phyloP scores from a whole-genome alignment of 345 rosid genomes.

The Eucalyptus pumila region DNA sequence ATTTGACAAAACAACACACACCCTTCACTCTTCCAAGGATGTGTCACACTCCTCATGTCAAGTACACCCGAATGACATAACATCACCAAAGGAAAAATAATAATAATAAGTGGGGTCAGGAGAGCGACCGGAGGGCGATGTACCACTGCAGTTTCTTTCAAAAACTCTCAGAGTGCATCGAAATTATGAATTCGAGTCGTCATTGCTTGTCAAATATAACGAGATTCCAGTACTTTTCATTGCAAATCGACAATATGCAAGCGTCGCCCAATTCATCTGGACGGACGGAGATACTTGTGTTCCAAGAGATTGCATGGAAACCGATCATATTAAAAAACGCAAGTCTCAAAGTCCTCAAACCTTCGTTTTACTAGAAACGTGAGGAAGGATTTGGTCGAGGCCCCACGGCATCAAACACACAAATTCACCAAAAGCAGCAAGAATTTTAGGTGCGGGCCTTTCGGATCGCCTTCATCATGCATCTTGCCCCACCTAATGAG shows the following conservation, averaged over 20 bases:
- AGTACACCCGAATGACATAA: not conserved
- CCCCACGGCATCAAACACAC: not conserved
- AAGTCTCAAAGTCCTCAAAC: not conserved
- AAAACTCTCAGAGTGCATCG: not conserved
- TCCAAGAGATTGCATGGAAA: not conserved
- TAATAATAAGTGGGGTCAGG: not conserved
- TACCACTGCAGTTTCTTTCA: not conserved
- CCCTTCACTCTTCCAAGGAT: not conserved
- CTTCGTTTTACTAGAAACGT: not conserved
- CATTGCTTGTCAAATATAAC: not conserved
- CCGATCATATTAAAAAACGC: not conserved
- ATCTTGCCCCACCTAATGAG: not conserved
- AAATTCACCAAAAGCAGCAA: not conserved
- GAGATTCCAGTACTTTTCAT: not conserved
- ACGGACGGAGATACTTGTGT: not conserved
- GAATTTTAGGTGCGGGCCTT: not conserved
- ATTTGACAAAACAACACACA: not conserved
- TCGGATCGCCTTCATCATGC: not conserved
- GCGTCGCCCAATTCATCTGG: no score
- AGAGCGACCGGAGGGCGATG: not conserved
- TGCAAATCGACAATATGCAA: rapidly evolving
- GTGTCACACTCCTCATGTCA: not conserved
- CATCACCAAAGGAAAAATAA: not conserved
- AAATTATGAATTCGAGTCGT: not conserved
- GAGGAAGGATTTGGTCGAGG: not conserved